Conservation (phyloP, 2,329 filamentous ascomycete species). For the Botrytis galanthina region DNA sequence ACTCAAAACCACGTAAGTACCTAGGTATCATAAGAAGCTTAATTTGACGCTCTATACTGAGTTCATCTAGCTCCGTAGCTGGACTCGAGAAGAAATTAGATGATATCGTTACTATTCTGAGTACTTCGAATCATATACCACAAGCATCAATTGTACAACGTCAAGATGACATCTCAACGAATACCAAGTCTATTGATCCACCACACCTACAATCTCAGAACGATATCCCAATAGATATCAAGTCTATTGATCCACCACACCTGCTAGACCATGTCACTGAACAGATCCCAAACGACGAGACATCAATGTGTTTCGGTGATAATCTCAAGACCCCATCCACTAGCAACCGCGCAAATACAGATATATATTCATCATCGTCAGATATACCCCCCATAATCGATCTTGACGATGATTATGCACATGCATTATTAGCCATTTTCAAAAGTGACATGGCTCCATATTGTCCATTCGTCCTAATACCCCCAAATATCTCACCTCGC, state of each 20-base stretch:
- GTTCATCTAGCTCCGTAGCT: slow-evolving; percentile 19
- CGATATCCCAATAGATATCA: not conserved
- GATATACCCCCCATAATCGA: not conserved
- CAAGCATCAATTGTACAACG: not conserved
- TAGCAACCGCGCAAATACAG: not conserved
- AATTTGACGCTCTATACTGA: not conserved
- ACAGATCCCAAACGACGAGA: not conserved
- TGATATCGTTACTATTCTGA: slow-evolving; percentile 23
- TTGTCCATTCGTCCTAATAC: slow-evolving; percentile 26
- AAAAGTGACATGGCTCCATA: slow-evolving; percentile 19
- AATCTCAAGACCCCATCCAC: not conserved
- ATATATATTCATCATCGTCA: not conserved
- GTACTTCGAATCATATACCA: not conserved
- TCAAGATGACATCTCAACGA: not conserved
- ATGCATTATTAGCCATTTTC: slow-evolving; percentile 22
- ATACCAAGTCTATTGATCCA: not conserved
- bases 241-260: not conserved
- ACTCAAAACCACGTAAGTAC: slow-evolving; percentile 12
- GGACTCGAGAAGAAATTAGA: slow-evolving; percentile 26
- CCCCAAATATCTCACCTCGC: slow-evolving; percentile 17
- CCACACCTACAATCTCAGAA: not conserved
- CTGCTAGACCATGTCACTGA: not conserved
- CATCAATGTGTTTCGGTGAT: not conserved
- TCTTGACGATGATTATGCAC: slow-evolving; percentile 7
- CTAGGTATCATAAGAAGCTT: not conserved